These are phyloP conservation scores for Mariannaea elegans DNA, from an alignment of 2,329 filamentous ascomycete species.

Conservation along the genomic window DNA sequence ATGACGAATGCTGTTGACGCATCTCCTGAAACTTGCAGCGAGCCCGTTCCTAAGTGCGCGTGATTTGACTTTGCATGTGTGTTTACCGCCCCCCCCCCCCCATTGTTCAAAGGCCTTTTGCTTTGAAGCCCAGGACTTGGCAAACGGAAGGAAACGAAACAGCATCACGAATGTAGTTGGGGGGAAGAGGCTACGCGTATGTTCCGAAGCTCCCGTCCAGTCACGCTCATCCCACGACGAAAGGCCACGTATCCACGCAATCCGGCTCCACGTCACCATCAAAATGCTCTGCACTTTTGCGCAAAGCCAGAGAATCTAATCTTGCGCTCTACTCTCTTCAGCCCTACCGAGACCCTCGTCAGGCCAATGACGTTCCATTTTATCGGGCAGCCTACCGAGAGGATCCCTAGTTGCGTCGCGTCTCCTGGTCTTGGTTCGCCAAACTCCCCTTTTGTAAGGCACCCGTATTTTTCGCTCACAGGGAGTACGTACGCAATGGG, in stretches of 20 bases:
- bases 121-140: neutral
- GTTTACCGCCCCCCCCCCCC: too few relatives aligned
- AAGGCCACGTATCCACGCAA: conserved; percentile 36
- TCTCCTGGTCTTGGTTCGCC: conserved; percentile 7
- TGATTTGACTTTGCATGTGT: neutral
- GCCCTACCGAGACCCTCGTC: conserved; percentile 23
- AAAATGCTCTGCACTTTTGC: neutral
- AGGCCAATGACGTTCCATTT: conserved; percentile 36
- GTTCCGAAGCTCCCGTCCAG: neutral
- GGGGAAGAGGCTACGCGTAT: too few relatives aligned
- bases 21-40: conserved; percentile 27
- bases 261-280: conserved; percentile 11
- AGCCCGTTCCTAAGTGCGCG: neutral
- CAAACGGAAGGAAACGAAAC: too few relatives aligned
- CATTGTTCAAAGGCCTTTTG: neutral
- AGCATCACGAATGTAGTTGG: too few relatives aligned
- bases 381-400: conserved; percentile 41
- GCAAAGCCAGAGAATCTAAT: conserved; percentile 1
- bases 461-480: conserved; percentile 37
- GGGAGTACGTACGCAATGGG: conserved; percentile 35
- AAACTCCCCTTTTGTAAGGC: conserved; percentile 36
- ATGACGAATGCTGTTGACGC: conserved; percentile 21
- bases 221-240: neutral
- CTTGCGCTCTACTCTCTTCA: conserved; percentile 9
- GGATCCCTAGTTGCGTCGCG: conserved; percentile 31